Evolutionary conservation across 257 asterid species (phyloP).

Genomic region (Ocimum tenuiflorum): DNA sequence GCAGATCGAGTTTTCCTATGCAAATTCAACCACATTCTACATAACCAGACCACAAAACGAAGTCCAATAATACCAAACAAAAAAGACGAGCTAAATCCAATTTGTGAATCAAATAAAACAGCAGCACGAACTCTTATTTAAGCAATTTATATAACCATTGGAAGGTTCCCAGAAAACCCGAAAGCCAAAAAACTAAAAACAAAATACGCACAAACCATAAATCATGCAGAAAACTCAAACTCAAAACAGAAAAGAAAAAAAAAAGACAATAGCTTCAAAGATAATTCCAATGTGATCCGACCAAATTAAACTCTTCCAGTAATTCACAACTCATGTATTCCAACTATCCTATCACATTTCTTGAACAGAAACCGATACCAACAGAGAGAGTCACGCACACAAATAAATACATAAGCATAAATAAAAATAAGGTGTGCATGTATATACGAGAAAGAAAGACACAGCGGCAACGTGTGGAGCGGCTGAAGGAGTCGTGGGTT

Average conservation of each 20-base stretch:
- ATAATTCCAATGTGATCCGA: conserved; percentile 42
- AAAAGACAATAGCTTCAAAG: conserved; percentile 4
- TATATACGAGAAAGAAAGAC: conserved; percentile 11
- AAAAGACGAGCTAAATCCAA: conserved; percentile 14
- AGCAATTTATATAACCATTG: neutral
- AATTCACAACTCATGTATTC: conserved; percentile 14
- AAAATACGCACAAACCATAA: conserved; percentile 13
- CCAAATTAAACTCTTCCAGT: conserved; percentile 23
- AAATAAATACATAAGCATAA: neutral
- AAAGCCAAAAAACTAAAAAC: conserved; percentile 4
- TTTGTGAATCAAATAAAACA: conserved; percentile 16
- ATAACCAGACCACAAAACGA: conserved; percentile 15
- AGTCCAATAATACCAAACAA: conserved; percentile 3
- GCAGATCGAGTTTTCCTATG: neutral
- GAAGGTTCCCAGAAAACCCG: conserved; percentile 18
- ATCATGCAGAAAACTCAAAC: conserved; percentile 16
- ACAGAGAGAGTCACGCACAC: neutral
- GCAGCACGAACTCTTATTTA: conserved; percentile 13
- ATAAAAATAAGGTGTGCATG: conserved; percentile 27
- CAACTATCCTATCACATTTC: conserved; percentile 18
- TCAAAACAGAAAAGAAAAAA: neutral
- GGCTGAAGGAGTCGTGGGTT: conserved; percentile 25
- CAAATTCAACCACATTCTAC: conserved; percentile 19
- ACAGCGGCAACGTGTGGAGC: conserved; percentile 11
- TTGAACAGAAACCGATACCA: conserved; percentile 12